Evolutionary conservation across 129 eudicot species (phyloP), one percentile per base, ranked within the genome.

Genomic region (Helianthus annuus): DNA sequence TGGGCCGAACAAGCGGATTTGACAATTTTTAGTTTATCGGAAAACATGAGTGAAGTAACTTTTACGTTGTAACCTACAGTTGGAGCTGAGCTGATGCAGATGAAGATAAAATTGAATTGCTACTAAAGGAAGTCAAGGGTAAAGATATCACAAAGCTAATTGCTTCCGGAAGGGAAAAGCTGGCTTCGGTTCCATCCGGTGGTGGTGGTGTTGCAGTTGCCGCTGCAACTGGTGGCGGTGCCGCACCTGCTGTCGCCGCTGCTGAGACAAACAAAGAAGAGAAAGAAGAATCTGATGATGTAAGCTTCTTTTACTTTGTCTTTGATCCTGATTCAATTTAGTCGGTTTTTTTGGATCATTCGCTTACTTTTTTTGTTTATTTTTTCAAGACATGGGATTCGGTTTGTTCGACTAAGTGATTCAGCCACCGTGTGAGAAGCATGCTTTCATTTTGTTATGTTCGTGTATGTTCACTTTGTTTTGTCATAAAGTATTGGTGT

Each of bases 121-220:
- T 90, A 3, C 69, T 90, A 76, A 69, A 72, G 57, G 82, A 83
- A 70, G 86, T 80, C 9, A 80, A 82, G 69, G 92, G 86, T 22
- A 89, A 84, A 70, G 90, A 89, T 55, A 80, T 90, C 74, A 76
- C 84, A 3, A 93, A 89, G 57, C 71, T 89, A 71, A 87, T 89
- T 78, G 93, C 93, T 40, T 32, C 94, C 1, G 94, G 96, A 63
- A 87, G 89, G 75, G 96, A 87, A 55, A 90, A 83, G 79, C 71
- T 90, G 68, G 94, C 94, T 58, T 87, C 96, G 49, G 91, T 83
- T 14, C 87, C 93, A 4, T 75, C 96, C 0, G 96, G 93, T n/a
- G 90, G 96, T 44, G 88, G 91, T 44, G 84, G 77, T 29, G 89
- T 57, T 56, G 92, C 78, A 13, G 84, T 72, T 27, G 85, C 82